Percentiles rank a stretch among this genome's conserved stretches.
Conservation (phyloP, 306 rosid species). For the Cucurbita ficifolia region DNA sequence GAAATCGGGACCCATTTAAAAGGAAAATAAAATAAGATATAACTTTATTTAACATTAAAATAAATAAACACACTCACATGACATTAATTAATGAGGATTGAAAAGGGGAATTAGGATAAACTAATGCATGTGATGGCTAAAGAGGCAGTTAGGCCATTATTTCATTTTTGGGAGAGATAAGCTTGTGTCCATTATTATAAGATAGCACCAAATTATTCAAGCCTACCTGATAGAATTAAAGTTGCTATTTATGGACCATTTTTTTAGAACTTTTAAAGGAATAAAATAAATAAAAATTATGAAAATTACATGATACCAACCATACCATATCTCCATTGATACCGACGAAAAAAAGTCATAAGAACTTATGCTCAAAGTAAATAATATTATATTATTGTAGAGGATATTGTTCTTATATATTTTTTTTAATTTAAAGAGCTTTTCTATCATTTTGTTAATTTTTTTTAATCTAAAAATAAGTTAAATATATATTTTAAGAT, state of each 20-base stretch:
- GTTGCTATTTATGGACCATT: not conserved
- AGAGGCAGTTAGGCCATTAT: not conserved
- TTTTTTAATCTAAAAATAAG: not conserved
- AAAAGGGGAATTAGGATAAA: not conserved
- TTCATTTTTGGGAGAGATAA: not conserved
- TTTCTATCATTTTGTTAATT: not conserved
- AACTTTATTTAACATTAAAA: not conserved
- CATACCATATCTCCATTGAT: not conserved
- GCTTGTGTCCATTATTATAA: not conserved
- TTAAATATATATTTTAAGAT: not conserved
- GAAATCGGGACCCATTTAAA: not conserved
- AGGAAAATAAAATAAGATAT: not conserved
- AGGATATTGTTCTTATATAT: no score
- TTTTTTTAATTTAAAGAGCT: not conserved
- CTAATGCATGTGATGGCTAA: not conserved
- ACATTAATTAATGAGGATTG: not conserved
- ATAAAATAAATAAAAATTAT: not conserved
- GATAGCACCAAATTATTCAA: not conserved
- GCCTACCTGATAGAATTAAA: not conserved
- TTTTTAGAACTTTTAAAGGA: not conserved
- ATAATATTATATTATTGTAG: no score
- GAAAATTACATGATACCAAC: not conserved
- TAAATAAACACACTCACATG: not conserved
- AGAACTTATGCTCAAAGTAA: no score
- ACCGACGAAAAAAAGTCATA: no score